A percentile compares a stretch with the other conserved stretches of the same genome.
Conservation (phyloP, 2,329 filamentous ascomycete species). For the Hymenoscyphus occultus region DNA sequence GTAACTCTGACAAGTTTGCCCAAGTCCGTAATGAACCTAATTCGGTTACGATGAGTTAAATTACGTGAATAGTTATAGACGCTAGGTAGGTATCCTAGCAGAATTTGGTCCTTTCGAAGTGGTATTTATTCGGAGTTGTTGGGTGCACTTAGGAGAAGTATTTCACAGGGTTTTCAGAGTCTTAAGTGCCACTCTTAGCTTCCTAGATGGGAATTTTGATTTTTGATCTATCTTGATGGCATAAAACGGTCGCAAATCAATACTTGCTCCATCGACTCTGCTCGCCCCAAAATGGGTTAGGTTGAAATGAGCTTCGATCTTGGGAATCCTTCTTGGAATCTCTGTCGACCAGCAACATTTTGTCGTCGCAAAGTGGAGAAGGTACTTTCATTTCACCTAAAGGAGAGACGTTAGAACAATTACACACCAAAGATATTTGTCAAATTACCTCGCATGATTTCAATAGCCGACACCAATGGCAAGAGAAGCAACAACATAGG, state of each 20-base stretch:
- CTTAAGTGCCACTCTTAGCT: too few relatives aligned
- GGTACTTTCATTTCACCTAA: conserved; percentile 39
- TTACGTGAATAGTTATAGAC: too few relatives aligned
- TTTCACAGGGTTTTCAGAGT: too few relatives aligned
- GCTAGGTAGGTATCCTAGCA: too few relatives aligned
- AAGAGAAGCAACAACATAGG: conserved; percentile 58
- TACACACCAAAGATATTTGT: neutral
- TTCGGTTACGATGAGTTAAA: too few relatives aligned
- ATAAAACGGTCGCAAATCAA: neutral
- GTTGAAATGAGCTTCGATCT: conserved; percentile 40
- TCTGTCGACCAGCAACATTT: conserved; percentile 40
- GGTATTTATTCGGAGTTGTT: too few relatives aligned
- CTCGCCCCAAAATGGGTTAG: conserved; percentile 44
- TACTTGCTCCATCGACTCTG: conserved; percentile 14
- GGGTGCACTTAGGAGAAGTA: too few relatives aligned
- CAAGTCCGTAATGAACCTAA: too few relatives aligned
- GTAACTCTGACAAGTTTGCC: too few relatives aligned
- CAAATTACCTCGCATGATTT: conserved; percentile 52
- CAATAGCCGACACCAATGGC: conserved; percentile 56
- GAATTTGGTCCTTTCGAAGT: too few relatives aligned
- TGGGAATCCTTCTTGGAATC: conserved; percentile 36
- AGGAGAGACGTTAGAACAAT: neutral
- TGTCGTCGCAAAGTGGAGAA: conserved; percentile 42
- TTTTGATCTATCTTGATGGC: too few relatives aligned
- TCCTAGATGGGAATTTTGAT: too few relatives aligned